Percentiles rank a stretch among this genome's conserved stretches.
Evolutionary conservation across 352 stramenopile species (phyloP).

Genomic region (Phytophthora brassicae): DNA sequence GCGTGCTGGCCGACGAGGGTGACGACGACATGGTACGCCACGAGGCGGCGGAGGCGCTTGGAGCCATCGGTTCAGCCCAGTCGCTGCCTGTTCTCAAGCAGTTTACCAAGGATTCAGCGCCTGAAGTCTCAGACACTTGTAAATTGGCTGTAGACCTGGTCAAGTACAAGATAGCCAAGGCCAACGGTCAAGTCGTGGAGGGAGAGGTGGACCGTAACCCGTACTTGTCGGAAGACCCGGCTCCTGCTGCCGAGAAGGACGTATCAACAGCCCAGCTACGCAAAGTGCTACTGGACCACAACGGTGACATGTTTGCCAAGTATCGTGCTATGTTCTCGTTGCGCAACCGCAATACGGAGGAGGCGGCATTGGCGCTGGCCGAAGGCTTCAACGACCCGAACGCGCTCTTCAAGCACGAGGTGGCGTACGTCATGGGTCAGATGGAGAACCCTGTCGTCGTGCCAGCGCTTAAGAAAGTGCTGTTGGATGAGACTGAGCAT

Average conservation of each 20-base stretch:
- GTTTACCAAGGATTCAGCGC: constrained; percentile 68
- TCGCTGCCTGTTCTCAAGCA: constrained; percentile 88
- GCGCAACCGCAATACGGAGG: constrained; percentile 93
- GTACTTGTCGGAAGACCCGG: constrained; percentile 96
- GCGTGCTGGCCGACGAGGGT: constrained; percentile 79
- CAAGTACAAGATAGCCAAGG: constrained; percentile 86
- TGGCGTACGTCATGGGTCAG: constrained; percentile 95
- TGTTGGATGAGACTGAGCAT: constrained; percentile 92
- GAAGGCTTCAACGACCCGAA: constrained; percentile 77
- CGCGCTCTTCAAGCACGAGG: constrained; percentile 89
- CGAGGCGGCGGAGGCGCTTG: constrained; percentile 95
- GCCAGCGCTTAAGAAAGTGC: constrained; percentile 86
- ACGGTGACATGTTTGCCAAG: constrained; percentile 87
- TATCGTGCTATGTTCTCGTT: constrained; percentile 99
- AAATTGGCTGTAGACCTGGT: constrained; percentile 92
- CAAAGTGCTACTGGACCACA: constrained; percentile 84
- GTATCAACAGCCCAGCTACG: constrained; percentile 83
- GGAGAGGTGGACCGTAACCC: constrained; percentile 80
- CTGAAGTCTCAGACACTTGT: constrained; percentile 96
- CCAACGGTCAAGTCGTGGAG: constrained; percentile 47
- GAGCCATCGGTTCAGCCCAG: constrained; percentile 90
- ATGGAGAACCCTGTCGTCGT: constrained; percentile 89
- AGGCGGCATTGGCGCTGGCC: constrained; percentile 79
- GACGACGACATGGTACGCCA: constrained; percentile 94
- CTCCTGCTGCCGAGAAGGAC: constrained; percentile 80